Evolutionary conservation across 805 yeast species (phyloP).

Genomic region (Saccharomycopsis microspora): DNA sequence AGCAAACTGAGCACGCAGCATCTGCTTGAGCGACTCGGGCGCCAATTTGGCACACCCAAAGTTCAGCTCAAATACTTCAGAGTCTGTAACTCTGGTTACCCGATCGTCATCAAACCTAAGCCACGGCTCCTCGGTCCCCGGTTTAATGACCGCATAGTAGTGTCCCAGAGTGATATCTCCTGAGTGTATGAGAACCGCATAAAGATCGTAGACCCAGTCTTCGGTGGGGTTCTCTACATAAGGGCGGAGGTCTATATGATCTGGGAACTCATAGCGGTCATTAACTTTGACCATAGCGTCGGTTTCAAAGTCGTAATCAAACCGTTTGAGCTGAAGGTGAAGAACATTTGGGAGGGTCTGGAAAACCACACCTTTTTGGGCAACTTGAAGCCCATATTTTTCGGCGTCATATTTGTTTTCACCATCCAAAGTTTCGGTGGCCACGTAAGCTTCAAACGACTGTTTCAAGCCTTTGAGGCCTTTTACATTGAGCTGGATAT

Average conservation of each 20-base stretch:
- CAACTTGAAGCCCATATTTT: conserved; percentile 63
- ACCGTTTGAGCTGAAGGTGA: conserved; percentile 86
- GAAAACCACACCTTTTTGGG: conserved; percentile 91
- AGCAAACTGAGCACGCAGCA: conserved; percentile 51
- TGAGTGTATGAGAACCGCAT: conserved; percentile 91
- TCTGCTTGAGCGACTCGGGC: conserved; percentile 33
- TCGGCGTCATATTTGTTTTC: conserved; percentile 94
- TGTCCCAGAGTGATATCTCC: conserved; percentile 97
- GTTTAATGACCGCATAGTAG: conserved; percentile 88
- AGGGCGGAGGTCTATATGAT: conserved; percentile 67
- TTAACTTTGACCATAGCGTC: conserved; percentile 86
- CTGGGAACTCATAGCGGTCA: conserved; percentile 85
- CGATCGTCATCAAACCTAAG: conserved; percentile 90
- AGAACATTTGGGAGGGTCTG: conserved; percentile 85
- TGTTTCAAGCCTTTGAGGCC: conserved; percentile 60
- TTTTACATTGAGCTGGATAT: conserved; percentile 89
- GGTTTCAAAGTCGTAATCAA: conserved; percentile 85
- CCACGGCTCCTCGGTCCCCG: conserved; percentile 63
- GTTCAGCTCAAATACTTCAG: conserved; percentile 84
- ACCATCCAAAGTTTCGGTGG: conserved; percentile 81
- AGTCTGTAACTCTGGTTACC: conserved; percentile 76
- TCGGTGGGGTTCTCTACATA: conserved; percentile 38
- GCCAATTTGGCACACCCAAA: conserved; percentile 67
- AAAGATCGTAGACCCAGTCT: conserved; percentile 71
- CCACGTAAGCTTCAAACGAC: conserved; percentile 79